Base-by-base conservation (phyloP, 2,329 filamentous ascomycete species). In the Chaetomiaceae sp. region DNA sequence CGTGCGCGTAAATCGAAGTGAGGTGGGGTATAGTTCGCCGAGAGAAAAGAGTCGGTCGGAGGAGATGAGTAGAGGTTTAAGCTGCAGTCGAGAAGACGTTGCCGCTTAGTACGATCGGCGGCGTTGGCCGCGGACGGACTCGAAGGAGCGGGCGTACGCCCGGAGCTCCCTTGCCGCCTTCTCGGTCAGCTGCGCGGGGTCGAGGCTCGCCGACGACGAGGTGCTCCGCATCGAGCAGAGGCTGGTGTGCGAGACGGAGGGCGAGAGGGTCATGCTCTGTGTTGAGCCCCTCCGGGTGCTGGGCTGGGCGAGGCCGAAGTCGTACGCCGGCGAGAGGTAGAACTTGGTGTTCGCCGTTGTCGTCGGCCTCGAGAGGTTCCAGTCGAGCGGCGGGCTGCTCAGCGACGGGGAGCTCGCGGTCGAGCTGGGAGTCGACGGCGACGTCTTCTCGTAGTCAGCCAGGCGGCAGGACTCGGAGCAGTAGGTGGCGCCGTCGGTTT, bases 391-490 rank as follows among this genome's bases (percentile, higher is more conserved):
- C 16, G 76, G 74, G 19, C 47, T 71, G 49, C 72, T 68, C 49
- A 79, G 73, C 49, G 74, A 71, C 43, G 79, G 78, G 19, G 81
- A 82, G 63, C 76, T 81, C 47, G 78, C 74, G 44, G 78, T 74
- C 4, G 83, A 81, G 65, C 76, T 74, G 13, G 77, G 72, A 45
- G 75, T 71, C 14, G 72, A 70, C 12, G 76, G 62, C 5, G 74
- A 77, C 33, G 80, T 83, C 70, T 83, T 84, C 70, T 96, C 90
- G 62, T 92, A 83, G 71, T 96, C 91, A 59, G 88, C 86, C 39
- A 96, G 77, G 58, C 89, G 82, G 78, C 91, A 96, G 25, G 87
- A 82, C 72, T 96, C 90, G 41, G 89, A 95, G 78, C 91, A 96
- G 77, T 95, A 96, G 59, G 87, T 83, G 55, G 84, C 84, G 50